Conservation (phyloP, 2,329 filamentous ascomycete genomes). For the Calonectria pteridis region DNA sequence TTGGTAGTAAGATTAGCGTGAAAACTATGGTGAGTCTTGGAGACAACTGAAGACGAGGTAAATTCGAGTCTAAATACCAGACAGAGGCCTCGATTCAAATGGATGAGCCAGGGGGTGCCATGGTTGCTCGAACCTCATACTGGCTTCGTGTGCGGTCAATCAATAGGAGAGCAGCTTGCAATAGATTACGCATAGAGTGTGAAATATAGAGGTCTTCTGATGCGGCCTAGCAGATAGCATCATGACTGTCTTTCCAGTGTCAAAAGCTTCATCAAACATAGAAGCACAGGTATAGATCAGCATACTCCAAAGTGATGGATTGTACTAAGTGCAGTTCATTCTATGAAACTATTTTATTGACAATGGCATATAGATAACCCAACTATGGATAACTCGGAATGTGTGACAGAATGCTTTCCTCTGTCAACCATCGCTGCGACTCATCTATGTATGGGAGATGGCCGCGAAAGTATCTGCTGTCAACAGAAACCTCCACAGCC, state of each 20-base stretch:
- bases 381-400: neutral
- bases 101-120: too few relatives aligned
- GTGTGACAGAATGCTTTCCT: neutral
- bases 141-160: neutral
- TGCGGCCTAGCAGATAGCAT: neutral
- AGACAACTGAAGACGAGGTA: neutral
- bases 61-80: too few relatives aligned
- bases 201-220: neutral
- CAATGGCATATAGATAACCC: neutral
- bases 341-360: neutral
- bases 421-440: neutral
- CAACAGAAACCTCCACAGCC: neutral
- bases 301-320: neutral
- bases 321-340: neutral
- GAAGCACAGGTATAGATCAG: neutral
- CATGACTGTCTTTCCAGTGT: neutral
- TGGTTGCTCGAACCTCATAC: too few relatives aligned
- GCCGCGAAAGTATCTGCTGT: neutral
- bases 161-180: neutral
- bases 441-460: neutral
- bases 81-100: too few relatives aligned
- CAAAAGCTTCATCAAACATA: neutral
- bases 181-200: neutral
- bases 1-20: neutral
- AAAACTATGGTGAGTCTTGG: neutral